Evolutionary conservation across 148 eudicot genomes (phyloP).

Genomic region (Fagopyrum homotropicum): DNA sequence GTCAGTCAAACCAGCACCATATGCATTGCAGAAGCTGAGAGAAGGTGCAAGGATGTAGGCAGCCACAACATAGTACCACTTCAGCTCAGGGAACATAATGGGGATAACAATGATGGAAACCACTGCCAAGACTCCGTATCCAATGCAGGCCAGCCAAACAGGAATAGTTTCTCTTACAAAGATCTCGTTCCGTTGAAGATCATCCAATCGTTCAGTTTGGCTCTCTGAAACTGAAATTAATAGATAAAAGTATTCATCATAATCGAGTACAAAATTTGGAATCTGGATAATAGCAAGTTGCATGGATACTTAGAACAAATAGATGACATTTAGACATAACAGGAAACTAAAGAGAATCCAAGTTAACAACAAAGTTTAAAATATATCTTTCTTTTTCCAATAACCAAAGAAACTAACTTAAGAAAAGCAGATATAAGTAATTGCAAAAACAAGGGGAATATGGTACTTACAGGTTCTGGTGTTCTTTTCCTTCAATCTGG

Average conservation of each 20-base stretch:
- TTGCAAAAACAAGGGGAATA: not conserved
- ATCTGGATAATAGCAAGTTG: not conserved
- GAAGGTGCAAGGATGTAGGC: slow-evolving; percentile 76
- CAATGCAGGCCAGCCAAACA: slow-evolving; percentile 58
- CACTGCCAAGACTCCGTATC: slow-evolving; percentile 51
- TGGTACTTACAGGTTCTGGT: slow-evolving; percentile 32
- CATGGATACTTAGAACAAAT: not conserved
- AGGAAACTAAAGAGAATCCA: not conserved
- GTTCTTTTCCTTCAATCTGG: slow-evolving; percentile 32
- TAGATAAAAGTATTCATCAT: not conserved
- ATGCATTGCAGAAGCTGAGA: slow-evolving; percentile 87
- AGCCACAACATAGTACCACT: slow-evolving; percentile 66
- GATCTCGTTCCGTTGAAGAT: slow-evolving; percentile 50
- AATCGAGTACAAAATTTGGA: too few relatives aligned
- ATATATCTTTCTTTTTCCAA: not conserved
- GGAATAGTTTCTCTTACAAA: slow-evolving; percentile 65
- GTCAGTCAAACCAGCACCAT: slow-evolving; percentile 88
- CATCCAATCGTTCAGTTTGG: slow-evolving; percentile 31
- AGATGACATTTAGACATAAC: not conserved
- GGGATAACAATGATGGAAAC: slow-evolving; percentile 64
- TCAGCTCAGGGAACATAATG: slow-evolving; percentile 65
- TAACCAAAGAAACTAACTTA: too few relatives aligned
- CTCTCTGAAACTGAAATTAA: slow-evolving; percentile 30
- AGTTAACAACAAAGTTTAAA: too few relatives aligned
- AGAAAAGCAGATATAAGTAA: not conserved